Base-by-base conservation (phyloP, 768 basidiomycete species). In the Boletus barrowsii region DNA sequence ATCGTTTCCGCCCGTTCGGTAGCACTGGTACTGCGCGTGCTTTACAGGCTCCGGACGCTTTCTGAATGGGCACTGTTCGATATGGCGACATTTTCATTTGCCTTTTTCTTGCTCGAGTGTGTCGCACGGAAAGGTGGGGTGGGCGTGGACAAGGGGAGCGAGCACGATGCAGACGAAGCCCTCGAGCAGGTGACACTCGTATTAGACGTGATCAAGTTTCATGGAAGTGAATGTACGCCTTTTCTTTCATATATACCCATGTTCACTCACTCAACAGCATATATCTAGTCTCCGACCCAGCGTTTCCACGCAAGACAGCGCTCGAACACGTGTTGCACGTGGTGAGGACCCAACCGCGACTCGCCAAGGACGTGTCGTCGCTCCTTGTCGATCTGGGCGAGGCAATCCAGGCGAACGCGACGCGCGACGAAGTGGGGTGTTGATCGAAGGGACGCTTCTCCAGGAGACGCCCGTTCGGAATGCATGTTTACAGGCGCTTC, bases 401-500 rank as follows among this genome's bases (percentile, higher is more conserved):
- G 64, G 86, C 91, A 2, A 86, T 95, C 42, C 79, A 83, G 47
- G 73, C 77, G 6, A 86, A 76, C 18, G 86, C 88, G 0, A 80
- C 82, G 1, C 61, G 65, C 13, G 79, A 75, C 17, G 96, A 99
- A 66, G 76, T 84, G 3, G 62, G 71, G 80, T 84, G 17, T 73
- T 98, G 40, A 73, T 98, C 22, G 72, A 68, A 10, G 92, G 93
- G 3, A 88, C 86, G 0, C 76, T 98, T 9, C 72, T 80, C n/a
- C 90, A 93, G 62, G 96, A 98, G 62, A 86, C 86, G 0, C 88
- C 92, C 63, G 91, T 90, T 2, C 81, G 96, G 15, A 89, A 88
- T 63, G 86, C 93, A 10, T 93, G 90, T 63, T 73, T 98, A n/a
- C 93, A 95, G 62, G 80, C 94, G 1, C 75, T 98, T 3, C 92